Conservation (phyloP, 768 basidiomycete genomes). For the Tylopilus subfusipes region DNA sequence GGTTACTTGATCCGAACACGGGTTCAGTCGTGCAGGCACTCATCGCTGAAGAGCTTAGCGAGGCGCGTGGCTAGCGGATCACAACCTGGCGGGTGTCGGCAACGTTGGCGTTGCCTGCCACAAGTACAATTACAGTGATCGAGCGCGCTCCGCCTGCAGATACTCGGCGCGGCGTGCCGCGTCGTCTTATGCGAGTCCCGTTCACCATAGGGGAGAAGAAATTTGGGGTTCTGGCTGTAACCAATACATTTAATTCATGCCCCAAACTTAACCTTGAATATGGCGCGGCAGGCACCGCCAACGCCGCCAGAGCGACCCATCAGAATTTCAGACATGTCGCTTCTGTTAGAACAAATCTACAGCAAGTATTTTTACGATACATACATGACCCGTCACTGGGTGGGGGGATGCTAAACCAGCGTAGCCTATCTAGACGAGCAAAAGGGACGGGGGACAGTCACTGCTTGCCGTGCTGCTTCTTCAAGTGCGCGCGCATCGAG, state of each 20-base stretch:
- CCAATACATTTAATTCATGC: not conserved
- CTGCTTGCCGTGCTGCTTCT: not conserved
- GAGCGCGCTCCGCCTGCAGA: no score
- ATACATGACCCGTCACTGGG: not conserved
- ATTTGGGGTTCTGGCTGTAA: not conserved
- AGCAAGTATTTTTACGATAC: not conserved
- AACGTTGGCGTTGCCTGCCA: no score
- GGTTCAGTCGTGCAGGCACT: no score
- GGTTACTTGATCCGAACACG: not conserved
- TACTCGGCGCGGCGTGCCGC: no score
- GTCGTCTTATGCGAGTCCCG: no score
- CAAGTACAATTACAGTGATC: no score
- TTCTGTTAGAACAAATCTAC: not conserved
- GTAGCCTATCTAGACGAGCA: not conserved
- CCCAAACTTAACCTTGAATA: not conserved
- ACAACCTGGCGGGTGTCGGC: no score
- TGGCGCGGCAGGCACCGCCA: not conserved
- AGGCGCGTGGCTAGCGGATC: not conserved
- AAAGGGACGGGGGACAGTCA: not conserved
- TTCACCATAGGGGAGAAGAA: not conserved
- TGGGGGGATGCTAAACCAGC: no score
- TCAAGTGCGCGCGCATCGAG: constrained; percentile 1
- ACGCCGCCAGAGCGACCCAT: not conserved
- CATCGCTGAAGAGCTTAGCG: no score
- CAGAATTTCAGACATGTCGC: not conserved